Evolutionary conservation across 495 filamentous ascomycete species (phyloP).

Genomic region (Pyronema omphalodes): DNA sequence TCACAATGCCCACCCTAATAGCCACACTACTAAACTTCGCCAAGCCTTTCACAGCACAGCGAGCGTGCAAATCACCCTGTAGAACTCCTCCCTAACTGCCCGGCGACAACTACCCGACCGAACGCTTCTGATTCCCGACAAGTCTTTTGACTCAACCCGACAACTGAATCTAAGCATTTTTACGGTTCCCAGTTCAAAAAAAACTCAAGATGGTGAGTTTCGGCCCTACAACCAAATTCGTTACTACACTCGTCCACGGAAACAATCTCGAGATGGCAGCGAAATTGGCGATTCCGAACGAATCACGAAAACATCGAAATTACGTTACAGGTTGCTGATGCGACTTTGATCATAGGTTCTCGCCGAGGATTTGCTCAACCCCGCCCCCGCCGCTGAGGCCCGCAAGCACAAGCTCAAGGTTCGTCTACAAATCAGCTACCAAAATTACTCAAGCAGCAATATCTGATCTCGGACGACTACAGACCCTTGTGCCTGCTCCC

Average conservation of each 20-base stretch:
- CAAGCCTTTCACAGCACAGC: too few relatives aligned
- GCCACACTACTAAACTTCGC: too few relatives aligned
- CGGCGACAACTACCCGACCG: too few relatives aligned
- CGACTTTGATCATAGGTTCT: conserved; percentile 51
- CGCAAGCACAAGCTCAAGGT: conserved; percentile 99
- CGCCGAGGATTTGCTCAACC: conserved; percentile 98
- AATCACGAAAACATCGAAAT: background rate
- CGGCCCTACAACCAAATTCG: background rate
- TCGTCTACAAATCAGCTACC: conserved; percentile 24
- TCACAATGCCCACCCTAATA: too few relatives aligned
- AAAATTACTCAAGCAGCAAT: background rate
- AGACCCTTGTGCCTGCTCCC: conserved; percentile 83
- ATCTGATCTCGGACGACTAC: background rate
- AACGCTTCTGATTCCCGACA: too few relatives aligned
- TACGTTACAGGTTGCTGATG: background rate
- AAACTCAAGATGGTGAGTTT: background rate
- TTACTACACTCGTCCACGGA: background rate
- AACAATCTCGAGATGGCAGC: background rate
- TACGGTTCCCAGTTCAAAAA: background rate
- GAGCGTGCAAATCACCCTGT: too few relatives aligned
- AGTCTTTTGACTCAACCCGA: too few relatives aligned
- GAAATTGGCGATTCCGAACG: background rate
- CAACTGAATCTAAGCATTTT: too few relatives aligned
- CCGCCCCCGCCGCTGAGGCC: conserved; percentile 79
- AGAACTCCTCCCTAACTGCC: too few relatives aligned